Percentiles rank a stretch among this genome's conserved stretches.
Conservation (phyloP, 2,329 filamentous ascomycete genomes). For the Colletotrichum sp. region DNA sequence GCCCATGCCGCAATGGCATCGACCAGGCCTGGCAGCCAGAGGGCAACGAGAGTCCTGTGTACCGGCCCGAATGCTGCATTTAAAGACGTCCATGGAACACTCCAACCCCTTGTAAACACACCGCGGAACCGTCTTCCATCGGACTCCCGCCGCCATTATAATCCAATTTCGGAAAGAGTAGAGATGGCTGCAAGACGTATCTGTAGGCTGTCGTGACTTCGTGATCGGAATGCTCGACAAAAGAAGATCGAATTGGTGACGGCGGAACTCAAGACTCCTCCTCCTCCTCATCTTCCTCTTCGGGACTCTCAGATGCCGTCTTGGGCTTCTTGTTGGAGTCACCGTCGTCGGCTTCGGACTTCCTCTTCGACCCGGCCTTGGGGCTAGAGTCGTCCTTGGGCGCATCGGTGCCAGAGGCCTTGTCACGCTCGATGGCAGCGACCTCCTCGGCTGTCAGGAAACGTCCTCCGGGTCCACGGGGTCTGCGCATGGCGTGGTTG, state of each 20-base stretch:
- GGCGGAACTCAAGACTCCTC: conserved; percentile 33
- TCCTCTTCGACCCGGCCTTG: conserved; percentile 61
- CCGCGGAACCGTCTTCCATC: not conserved
- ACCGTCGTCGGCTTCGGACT: conserved; percentile 56
- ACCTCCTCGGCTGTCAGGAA: conserved; percentile 98
- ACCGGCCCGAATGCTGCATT: conserved; percentile 16
- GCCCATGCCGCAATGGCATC: not conserved
- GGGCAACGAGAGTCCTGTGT: conserved; percentile 23
- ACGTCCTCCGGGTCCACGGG: conserved; percentile 89
- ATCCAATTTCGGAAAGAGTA: conserved; percentile 7
- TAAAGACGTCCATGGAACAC: conserved; percentile 1
- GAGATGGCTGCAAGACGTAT: conserved; percentile 6
- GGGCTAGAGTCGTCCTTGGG: conserved; percentile 23
- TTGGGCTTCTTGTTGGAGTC: conserved; percentile 63
- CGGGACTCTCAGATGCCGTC: conserved; percentile 48
- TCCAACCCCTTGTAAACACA: conserved; percentile 16
- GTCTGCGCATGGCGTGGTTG: conserved; percentile 96
- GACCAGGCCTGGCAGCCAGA: conserved; percentile 9
- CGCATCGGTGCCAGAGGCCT: conserved; percentile 39
- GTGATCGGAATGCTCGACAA: conserved; percentile 33
- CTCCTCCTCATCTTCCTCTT: conserved; percentile 48
- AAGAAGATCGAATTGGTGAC: conserved; percentile 28
- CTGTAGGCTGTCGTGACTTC: conserved; percentile 38
- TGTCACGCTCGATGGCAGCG: conserved; percentile 80
- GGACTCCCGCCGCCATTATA: conserved; percentile 17